These are phyloP conservation scores for Eruca vesicaria DNA, from an alignment of 441 rosid species.

Conservation along the genomic window DNA sequence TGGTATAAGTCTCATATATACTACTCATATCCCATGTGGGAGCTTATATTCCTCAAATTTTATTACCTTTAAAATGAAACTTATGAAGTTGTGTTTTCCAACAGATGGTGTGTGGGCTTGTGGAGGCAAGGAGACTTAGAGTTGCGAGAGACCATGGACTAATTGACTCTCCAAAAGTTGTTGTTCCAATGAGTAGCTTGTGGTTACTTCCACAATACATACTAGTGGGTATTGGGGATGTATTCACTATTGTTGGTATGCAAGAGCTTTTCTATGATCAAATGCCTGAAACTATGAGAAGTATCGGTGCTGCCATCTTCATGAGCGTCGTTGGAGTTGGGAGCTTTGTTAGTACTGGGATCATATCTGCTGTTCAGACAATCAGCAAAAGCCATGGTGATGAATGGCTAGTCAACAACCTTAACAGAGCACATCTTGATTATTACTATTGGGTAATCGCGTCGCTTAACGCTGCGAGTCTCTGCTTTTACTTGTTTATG, in stretches of 20 bases:
- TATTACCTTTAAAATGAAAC: neutral
- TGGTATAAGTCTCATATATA: no score
- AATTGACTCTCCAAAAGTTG: conserved; percentile 43
- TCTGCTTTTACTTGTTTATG: conserved; percentile 52
- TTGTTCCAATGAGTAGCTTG: conserved; percentile 66
- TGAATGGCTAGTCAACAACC: conserved; percentile 65
- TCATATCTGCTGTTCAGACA: conserved; percentile 53
- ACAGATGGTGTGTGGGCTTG: conserved; percentile 49
- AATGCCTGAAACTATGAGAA: conserved; percentile 75
- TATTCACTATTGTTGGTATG: conserved; percentile 63
- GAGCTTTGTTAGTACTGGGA: conserved; percentile 58
- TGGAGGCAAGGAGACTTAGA: conserved; percentile 59
- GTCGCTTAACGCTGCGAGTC: conserved; percentile 49
- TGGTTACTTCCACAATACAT: conserved; percentile 82
- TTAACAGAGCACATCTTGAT: conserved; percentile 63
- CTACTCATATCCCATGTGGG: no score
- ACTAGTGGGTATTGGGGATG: conserved; percentile 55
- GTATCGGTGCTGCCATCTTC: conserved; percentile 77
- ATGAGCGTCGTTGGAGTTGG: conserved; percentile 68
- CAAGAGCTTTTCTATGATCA: conserved; percentile 88
- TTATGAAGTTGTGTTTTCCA: neutral
- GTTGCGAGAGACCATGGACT: conserved; percentile 52
- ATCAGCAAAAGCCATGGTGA: conserved; percentile 40
- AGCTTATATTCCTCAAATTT: no score
- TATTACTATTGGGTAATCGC: conserved; percentile 71